Evolutionary conservation across 169 alveolate species (phyloP).

Genomic region (Babesia divergens): DNA sequence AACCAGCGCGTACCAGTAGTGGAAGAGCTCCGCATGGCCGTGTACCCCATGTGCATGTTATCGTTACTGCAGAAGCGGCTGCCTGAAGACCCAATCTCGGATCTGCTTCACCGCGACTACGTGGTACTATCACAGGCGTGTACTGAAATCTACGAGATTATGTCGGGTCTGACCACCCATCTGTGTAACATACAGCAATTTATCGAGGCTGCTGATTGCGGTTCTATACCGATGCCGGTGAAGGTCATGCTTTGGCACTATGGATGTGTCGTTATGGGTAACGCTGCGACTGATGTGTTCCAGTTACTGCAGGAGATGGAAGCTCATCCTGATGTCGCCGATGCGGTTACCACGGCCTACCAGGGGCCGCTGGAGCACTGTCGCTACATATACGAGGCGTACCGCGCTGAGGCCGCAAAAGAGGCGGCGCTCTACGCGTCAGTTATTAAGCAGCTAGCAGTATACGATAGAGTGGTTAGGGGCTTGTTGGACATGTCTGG

Average conservation of each 20-base stretch:
- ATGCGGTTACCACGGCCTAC: background rate
- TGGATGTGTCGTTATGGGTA: slow-evolving; percentile 4
- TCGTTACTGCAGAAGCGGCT: slow-evolving; percentile 24
- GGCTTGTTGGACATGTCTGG: background rate
- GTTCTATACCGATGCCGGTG: slow-evolving; percentile 45
- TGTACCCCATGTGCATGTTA: slow-evolving; percentile 34
- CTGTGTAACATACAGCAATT: slow-evolving; percentile 8
- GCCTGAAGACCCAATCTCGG: slow-evolving; percentile 21
- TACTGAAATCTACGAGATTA: background rate
- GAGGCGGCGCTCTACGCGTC: background rate
- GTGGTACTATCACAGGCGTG: background rate
- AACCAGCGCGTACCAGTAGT: background rate
- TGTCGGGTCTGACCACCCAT: slow-evolving; percentile 5
- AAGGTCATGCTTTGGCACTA: slow-evolving; percentile 38
- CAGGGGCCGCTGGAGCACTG: background rate
- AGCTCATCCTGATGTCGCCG: background rate
- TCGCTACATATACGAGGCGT: background rate
- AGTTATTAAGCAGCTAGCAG: slow-evolving; percentile 1
- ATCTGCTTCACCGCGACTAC: background rate
- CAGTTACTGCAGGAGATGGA: background rate
- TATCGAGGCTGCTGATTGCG: slow-evolving; percentile 31
- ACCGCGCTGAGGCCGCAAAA: background rate
- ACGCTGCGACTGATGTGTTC: slow-evolving; percentile 15
- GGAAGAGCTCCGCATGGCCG: slow-evolving; percentile 30
- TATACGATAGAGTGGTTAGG: background rate